Conservation (phyloP, 1,284 basidiomycete genomes). For the Pyrrhoderma noxium region DNA sequence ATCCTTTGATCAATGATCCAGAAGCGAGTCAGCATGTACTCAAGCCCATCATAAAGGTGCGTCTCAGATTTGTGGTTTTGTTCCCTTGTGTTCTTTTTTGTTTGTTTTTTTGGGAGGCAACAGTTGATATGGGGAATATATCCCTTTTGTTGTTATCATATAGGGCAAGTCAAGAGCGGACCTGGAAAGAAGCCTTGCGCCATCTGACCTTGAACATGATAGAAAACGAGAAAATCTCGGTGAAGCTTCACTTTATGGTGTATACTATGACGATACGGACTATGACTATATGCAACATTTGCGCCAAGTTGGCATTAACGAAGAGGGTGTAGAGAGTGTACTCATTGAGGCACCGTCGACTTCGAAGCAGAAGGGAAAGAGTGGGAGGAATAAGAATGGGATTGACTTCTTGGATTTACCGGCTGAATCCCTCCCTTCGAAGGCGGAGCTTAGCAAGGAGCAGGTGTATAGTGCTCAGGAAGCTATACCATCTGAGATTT, state of each 20-base stretch:
- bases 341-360: conserved; percentile 63
- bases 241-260: conserved; percentile 85
- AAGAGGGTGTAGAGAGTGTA: conserved; percentile 71
- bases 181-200: conserved; percentile 55
- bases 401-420: conserved; percentile 49
- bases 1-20: conserved; percentile 92
- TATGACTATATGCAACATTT: conserved; percentile 99
- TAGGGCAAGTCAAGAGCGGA: conserved; percentile 76
- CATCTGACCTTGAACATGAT: conserved; percentile 50
- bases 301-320: conserved; percentile 62
- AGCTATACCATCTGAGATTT: conserved; percentile 72
- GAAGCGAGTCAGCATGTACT: conserved; percentile 87
- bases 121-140: no score
- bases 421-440: conserved; percentile 65
- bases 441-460: conserved; percentile 63
- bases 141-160: background rate
- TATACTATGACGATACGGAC: conserved; percentile 95
- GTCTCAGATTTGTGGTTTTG: conserved; percentile 16
- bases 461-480: conserved; percentile 61
- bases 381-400: conserved; percentile 21
- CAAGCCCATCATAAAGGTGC: conserved; percentile 71
- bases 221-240: conserved; percentile 50
- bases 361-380: conserved; percentile 26
- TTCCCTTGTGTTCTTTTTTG: no score
- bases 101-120: no score